Base-by-base conservation (phyloP, 2,329 filamentous ascomycete genomes). In the Penicillium polonicum region DNA sequence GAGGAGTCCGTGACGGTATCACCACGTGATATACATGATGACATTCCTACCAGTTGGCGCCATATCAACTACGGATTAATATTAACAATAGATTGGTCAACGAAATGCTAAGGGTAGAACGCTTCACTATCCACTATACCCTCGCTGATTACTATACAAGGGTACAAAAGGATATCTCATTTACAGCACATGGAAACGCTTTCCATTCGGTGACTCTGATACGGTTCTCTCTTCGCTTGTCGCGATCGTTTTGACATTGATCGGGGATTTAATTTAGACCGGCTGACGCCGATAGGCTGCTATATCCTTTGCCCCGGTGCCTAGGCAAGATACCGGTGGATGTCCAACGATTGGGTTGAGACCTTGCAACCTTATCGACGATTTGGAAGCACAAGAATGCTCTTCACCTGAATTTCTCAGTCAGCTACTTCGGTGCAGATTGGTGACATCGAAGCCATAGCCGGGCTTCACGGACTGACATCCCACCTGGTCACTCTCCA, bases 1-100 rank as follows among this genome's bases (percentile, higher is more conserved):
- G 45, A 46, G 39, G 52, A 49, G 38, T 23, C 27, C 50, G 63
- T 60, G 61, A 62, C 29, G n/a, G 17, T 56, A 52, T 56, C 53
- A 36, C 48, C 53, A 56, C 53, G 53, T 56, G 53, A 56, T 51
- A 29, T 17, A 9, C 4, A 42, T 42, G 15, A 49, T 45, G 25
- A 55, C 44, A 35, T 42, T 5, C 25, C 8, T 5, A 21, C 41
- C 48, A 46, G 48, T 41, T 41, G 39, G 25, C 38, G 45, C 17
- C 9, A 41, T 41, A n/a, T 21, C 23, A 7, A 27, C 23, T 10
- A 27, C 15, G 4, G 2, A 25, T 17, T 27, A n/a, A 2, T 29
- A n/a, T 8, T 0, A 44, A 19, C 17, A 19, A 2, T 29, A 23
- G 21, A 23, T 23, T 23, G 9, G 2, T 44, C 15, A 9, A 44